Evolutionary conservation across 441 rosid genomes (phyloP).

Genomic region (Erodium trifolium): DNA sequence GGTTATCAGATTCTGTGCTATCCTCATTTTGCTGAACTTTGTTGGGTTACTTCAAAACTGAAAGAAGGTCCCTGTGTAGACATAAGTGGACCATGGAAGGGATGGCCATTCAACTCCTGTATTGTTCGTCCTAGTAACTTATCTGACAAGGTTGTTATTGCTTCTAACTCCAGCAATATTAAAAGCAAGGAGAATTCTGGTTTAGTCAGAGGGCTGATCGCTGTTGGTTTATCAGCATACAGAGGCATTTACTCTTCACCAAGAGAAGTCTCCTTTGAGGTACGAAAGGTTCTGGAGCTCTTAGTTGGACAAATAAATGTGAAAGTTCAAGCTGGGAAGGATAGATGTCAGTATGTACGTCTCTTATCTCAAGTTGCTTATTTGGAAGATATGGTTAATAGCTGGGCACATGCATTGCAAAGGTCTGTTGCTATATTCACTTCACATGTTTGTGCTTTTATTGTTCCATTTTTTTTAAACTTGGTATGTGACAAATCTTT

Average conservation of each 20-base stretch:
- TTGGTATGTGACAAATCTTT: conserved; percentile 28
- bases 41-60: conserved; percentile 93
- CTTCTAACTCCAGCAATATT: conserved; percentile 38
- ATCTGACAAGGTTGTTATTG: conserved; percentile 34
- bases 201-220: conserved; percentile 69
- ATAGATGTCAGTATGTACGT: conserved; percentile 60
- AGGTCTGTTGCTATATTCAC: conserved; percentile 40
- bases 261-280: conserved; percentile 72
- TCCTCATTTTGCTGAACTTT: conserved; percentile 97
- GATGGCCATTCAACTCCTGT: conserved; percentile 96
- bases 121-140: conserved; percentile 55
- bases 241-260: conserved; percentile 63
- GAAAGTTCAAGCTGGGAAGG: conserved; percentile 79
- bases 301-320: conserved; percentile 62
- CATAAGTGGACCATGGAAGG: conserved; percentile 76
- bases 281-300: conserved; percentile 85
- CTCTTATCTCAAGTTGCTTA: conserved; percentile 90
- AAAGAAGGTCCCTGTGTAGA: conserved; percentile 87
- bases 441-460: conserved; percentile 15
- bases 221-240: conserved; percentile 82
- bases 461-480: conserved; percentile 11
- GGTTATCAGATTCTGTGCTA: conserved; percentile 81
- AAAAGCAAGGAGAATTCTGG: conserved; percentile 61
- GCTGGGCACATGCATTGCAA: conserved; percentile 80
- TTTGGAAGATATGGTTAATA: conserved; percentile 82